phyloP scores from a whole-genome alignment of 495 filamentous ascomycete species.

The Rostrohypoxylon terebratum region DNA sequence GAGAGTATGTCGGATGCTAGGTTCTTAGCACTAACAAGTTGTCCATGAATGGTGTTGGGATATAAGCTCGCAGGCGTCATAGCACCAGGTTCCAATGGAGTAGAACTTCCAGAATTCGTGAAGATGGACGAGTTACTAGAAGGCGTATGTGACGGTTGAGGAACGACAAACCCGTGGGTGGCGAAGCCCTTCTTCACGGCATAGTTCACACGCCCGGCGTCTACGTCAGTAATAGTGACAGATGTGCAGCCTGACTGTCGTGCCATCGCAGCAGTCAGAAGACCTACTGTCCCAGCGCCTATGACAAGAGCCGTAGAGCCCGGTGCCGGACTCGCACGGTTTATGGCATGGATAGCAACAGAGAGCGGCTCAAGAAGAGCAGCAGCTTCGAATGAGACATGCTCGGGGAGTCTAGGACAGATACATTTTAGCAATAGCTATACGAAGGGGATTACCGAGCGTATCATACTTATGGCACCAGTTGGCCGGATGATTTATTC shows the following conservation, averaged over 20 bases:
- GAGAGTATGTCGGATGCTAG: conserved; percentile 66
- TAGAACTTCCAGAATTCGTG: conserved; percentile 57
- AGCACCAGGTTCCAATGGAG: conserved; percentile 55
- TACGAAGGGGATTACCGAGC: not conserved
- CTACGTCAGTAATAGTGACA: conserved; percentile 87
- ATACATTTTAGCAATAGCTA: conserved; percentile 45
- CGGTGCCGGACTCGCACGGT: conserved; percentile 64
- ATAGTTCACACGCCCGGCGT: conserved; percentile 78
- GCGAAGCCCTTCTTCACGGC: conserved; percentile 78
- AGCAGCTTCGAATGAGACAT: conserved; percentile 77
- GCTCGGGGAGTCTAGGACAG: conserved; percentile 71
- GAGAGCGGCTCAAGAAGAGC: conserved; percentile 87
- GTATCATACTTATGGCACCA: conserved; percentile 75
- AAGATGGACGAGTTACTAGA: conserved; percentile 57
- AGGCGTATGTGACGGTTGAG: conserved; percentile 54
- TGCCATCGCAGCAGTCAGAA: conserved; percentile 78
- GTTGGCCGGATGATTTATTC: conserved; percentile 85
- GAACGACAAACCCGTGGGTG: conserved; percentile 73
- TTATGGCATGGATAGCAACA: conserved; percentile 85
- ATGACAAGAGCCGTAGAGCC: conserved; percentile 79
- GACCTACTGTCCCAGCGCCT: conserved; percentile 86
- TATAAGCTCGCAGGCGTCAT: conserved; percentile 59
- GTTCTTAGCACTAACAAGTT: conserved; percentile 69
- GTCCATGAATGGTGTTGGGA: conserved; percentile 49
- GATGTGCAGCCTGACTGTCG: conserved; percentile 73